Evolutionary conservation across 1,139 yeast genomes (phyloP).

Genomic region (Candida labiduridarum): DNA sequence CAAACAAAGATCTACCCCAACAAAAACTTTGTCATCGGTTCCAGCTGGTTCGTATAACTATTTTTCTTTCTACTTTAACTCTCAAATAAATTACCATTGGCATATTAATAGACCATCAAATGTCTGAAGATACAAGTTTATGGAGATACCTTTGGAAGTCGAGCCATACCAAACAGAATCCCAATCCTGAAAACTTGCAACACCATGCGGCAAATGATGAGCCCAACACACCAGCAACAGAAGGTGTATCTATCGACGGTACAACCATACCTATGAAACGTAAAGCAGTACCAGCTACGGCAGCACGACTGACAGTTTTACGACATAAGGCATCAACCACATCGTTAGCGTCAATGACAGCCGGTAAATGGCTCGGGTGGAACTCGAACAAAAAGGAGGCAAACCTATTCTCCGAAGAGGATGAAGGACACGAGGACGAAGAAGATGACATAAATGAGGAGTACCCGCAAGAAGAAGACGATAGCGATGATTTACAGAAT

Average conservation of each 20-base stretch:
- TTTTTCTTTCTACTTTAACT: neutral
- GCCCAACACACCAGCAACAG: neutral
- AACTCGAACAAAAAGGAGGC: slow-evolving; percentile 9
- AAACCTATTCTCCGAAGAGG: slow-evolving; percentile 1
- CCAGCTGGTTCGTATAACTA: neutral
- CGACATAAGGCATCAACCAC: slow-evolving; percentile 21
- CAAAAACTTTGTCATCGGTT: neutral
- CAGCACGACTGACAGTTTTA: slow-evolving; percentile 3
- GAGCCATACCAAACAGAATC: neutral
- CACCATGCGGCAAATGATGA: neutral
- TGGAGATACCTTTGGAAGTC: slow-evolving; percentile 4
- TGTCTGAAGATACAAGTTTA: slow-evolving; percentile 2
- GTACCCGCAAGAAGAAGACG: slow-evolving; percentile 20
- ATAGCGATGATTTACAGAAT: neutral
- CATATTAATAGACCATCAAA: neutral
- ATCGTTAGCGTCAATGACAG: slow-evolving; percentile 23
- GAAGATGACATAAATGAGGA: slow-evolving; percentile 20
- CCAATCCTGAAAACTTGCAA: neutral
- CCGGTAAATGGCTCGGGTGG: slow-evolving; percentile 26
- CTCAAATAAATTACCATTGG: neutral
- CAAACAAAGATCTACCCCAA: slow-evolving; percentile 1
- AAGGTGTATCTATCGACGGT: neutral
- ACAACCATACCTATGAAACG: slow-evolving; percentile 3
- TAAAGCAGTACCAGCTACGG: neutral
- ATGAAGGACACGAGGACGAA: slow-evolving; percentile 9